phyloP scores from a whole-genome alignment of 1,284 basidiomycete species.

The Acaromyces ingoldii region DNA sequence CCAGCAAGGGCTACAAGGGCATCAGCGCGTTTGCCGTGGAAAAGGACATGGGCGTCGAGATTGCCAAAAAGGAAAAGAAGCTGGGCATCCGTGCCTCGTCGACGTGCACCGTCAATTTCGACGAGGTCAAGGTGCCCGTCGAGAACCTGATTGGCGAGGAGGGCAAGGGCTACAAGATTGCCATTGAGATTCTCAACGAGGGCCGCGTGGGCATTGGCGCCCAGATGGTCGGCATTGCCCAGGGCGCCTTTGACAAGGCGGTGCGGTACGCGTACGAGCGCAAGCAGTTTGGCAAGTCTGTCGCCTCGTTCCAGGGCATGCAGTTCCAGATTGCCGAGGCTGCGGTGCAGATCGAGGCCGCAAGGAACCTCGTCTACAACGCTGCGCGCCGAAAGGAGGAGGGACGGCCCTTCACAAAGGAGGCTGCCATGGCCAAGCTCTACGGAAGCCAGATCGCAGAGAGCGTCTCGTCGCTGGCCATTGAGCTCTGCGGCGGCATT shows the following conservation, averaged over 20 bases:
- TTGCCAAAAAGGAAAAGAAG: slow-evolving; percentile 99
- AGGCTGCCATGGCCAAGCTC: slow-evolving; percentile 89
- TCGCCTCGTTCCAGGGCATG: slow-evolving; percentile 85
- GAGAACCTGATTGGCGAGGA: slow-evolving; percentile 90
- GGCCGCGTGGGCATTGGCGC: slow-evolving; percentile 96
- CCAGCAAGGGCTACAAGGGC: slow-evolving; percentile 94
- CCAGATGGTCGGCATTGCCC: slow-evolving; percentile 75
- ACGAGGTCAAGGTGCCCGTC: slow-evolving; percentile 84
- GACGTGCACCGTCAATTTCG: slow-evolving; percentile 92
- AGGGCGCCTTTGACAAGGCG: slow-evolving; percentile 89
- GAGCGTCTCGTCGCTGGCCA: slow-evolving; percentile 77
- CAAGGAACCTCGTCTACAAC: slow-evolving; percentile 91
- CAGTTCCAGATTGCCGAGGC: slow-evolving; percentile 84
- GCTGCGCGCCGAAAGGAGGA: slow-evolving; percentile 90
- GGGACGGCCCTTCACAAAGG: slow-evolving; percentile 83
- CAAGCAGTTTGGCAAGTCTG: slow-evolving; percentile 84
- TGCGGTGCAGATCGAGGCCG: slow-evolving; percentile 81
- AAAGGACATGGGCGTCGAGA: slow-evolving; percentile 92
- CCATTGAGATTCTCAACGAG: slow-evolving; percentile 97
- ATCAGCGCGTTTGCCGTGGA: slow-evolving; percentile 96
- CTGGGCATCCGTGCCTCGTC: slow-evolving; percentile 95
- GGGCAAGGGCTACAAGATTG: slow-evolving; percentile 89
- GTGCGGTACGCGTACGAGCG: slow-evolving; percentile 91
- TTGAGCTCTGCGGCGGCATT: slow-evolving; percentile 94
- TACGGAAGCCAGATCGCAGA: slow-evolving; percentile 84